Conservation (phyloP, 306 rosid species). For the Delonix regia region DNA sequence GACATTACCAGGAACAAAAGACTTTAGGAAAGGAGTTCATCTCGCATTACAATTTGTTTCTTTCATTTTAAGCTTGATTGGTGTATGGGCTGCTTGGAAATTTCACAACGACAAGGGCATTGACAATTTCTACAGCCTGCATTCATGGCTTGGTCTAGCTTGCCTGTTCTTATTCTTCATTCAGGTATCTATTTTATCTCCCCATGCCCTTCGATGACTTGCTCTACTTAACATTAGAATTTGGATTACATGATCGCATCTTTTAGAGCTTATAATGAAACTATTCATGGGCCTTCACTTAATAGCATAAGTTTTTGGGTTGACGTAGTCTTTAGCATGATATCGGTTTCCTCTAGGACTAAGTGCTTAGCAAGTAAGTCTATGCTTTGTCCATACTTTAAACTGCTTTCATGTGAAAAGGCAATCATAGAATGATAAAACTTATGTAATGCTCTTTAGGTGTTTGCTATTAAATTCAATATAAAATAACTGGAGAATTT, state of each 20-base stretch:
- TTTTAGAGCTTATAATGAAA: not conserved
- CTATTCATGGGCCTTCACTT: not conserved
- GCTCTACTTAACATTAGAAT: constrained; percentile 8
- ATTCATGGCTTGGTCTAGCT: constrained; percentile 93
- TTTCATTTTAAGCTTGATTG: constrained; percentile 72
- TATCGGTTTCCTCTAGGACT: not conserved
- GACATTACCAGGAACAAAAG: constrained; percentile 85
- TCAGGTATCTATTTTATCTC: constrained; percentile 57
- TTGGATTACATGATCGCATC: constrained; percentile 4
- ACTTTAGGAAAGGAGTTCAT: constrained; percentile 72
- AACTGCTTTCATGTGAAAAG: not conserved
- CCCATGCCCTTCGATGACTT: not conserved
- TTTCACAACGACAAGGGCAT: constrained; percentile 94
- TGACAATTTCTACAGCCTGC: constrained; percentile 96
- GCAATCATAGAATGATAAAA: not conserved
- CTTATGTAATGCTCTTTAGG: not conserved
- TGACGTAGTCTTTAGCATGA: not conserved
- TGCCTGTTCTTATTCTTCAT: constrained; percentile 75
- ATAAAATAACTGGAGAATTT: too few species aligned
- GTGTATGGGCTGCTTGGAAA: constrained; percentile 95
- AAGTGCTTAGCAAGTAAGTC: not conserved
- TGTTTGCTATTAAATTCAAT: too few species aligned
- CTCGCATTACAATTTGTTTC: constrained; percentile 71
- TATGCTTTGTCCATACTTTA: not conserved
- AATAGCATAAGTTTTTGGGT: too few species aligned